These are phyloP conservation scores for Ustilago tritici DNA, from an alignment of 1,284 basidiomycete species.

Conservation along the genomic window DNA sequence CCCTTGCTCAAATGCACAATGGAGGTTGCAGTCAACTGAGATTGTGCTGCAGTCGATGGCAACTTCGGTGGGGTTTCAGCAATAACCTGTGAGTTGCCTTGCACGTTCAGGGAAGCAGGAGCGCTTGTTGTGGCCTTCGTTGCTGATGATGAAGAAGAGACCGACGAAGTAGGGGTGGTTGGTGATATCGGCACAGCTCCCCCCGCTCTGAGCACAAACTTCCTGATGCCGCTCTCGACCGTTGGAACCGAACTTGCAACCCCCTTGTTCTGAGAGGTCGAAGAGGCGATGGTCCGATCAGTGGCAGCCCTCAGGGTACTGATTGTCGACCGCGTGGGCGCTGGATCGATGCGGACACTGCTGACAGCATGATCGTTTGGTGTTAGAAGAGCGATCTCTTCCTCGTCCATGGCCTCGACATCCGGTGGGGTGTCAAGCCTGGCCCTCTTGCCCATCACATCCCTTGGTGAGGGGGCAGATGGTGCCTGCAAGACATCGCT, in stretches of 20 bases:
- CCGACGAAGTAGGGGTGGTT: neutral
- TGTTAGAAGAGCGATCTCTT: constrained; percentile 1
- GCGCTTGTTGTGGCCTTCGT: neutral
- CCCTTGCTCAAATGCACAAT: neutral
- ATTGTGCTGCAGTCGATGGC: neutral
- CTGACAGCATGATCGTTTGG: neutral
- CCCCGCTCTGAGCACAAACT: constrained; percentile 25
- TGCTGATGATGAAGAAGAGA: too few species aligned
- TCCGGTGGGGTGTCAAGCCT: constrained; percentile 4
- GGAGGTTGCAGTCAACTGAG: neutral
- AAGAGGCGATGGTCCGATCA: neutral
- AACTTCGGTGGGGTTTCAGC: neutral
- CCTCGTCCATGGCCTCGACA: constrained; percentile 15
- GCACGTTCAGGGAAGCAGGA: neutral
- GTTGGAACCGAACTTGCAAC: constrained; percentile 4
- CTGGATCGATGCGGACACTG: neutral
- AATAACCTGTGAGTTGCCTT: neutral
- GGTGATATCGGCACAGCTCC: constrained; percentile 10
- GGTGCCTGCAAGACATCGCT: constrained; percentile 15
- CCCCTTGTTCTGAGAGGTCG: neutral
- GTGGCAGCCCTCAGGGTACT: neutral
- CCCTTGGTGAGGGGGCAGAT: constrained; percentile 14
- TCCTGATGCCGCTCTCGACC: constrained; percentile 29
- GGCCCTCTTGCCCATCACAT: constrained; percentile 16
- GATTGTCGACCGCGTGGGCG: neutral